phyloP scores from a whole-genome alignment of 2,329 filamentous ascomycete species.

The Colletotrichum eleusines region DNA sequence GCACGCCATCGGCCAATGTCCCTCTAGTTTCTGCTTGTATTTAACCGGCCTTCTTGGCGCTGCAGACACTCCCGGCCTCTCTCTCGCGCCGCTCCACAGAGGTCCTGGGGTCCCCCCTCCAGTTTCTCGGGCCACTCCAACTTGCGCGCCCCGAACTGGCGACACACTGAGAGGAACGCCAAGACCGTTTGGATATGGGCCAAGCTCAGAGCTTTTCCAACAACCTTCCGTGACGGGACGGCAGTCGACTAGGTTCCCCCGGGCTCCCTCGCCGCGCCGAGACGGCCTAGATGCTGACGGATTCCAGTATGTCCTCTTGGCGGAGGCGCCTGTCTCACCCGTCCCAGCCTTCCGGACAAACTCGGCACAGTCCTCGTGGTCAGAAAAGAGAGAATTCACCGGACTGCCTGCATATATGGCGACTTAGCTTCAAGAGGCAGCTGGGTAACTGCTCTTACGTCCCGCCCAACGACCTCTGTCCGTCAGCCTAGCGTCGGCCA shows the following conservation, averaged over 20 bases:
- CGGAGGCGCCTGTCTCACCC: constrained; percentile 4
- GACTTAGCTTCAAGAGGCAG: constrained; percentile 26
- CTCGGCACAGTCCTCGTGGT: neutral
- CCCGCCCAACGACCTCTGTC: neutral
- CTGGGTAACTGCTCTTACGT: neutral
- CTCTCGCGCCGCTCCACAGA: neutral
- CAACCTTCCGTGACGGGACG: constrained; percentile 36
- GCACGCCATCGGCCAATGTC: constrained; percentile 34
- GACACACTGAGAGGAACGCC: constrained; percentile 9
- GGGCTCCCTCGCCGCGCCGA: constrained; percentile 22
- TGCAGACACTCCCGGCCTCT: constrained; percentile 4
- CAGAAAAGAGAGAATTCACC: neutral
- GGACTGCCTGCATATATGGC: constrained; percentile 19
- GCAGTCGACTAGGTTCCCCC: neutral
- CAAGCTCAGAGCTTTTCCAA: neutral
- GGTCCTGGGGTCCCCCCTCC: constrained; percentile 15
- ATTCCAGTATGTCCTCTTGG: no score
- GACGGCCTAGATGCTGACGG: constrained; percentile 33
- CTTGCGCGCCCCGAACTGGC: neutral
- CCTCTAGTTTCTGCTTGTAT: constrained; percentile 6
- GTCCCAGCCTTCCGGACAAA: constrained; percentile 10
- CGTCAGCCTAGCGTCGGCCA: constrained; percentile 13
- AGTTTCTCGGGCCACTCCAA: neutral
- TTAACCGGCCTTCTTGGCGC: constrained; percentile 23
- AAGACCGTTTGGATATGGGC: constrained; percentile 8